A percentile compares a stretch with the other conserved stretches of the same genome.
phyloP scores from a whole-genome alignment of 306 rosid species.

The Cucurbita argyrosperma region DNA sequence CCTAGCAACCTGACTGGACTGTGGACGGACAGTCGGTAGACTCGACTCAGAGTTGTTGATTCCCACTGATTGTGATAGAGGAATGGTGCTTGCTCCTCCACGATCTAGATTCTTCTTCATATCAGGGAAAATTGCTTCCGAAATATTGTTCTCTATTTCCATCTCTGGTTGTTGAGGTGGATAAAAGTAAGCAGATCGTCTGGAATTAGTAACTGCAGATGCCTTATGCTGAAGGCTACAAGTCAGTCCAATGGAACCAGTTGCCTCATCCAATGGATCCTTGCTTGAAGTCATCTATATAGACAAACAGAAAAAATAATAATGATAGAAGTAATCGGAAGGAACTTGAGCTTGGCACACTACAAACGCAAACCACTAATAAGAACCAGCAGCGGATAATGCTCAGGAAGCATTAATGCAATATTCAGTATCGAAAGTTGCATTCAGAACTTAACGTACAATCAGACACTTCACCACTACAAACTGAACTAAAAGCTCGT shows the following conservation, averaged over 20 bases:
- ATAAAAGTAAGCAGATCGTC: slow-evolving; percentile 23
- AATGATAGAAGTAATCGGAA: not conserved
- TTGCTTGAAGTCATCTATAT: slow-evolving; percentile 32
- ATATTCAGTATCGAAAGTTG: not conserved
- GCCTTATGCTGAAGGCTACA: slow-evolving; percentile 36
- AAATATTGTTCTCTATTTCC: slow-evolving; percentile 15
- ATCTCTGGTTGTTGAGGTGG: slow-evolving; percentile 16
- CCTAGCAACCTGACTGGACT: slow-evolving; percentile 62
- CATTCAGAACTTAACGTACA: not conserved
- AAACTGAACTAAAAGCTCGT: not conserved
- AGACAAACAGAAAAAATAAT: not conserved
- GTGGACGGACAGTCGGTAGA: slow-evolving; percentile 39
- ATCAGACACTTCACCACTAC: not conserved
- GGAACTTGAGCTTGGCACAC: not conserved
- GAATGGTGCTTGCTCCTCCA: slow-evolving; percentile 19
- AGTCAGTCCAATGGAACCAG: slow-evolving; percentile 71
- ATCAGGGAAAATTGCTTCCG: slow-evolving; percentile 26
- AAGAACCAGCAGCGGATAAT: not conserved
- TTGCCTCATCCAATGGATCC: slow-evolving; percentile 31
- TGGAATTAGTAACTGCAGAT: slow-evolving; percentile 28
- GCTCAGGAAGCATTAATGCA: not conserved
- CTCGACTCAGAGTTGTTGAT: slow-evolving; percentile 21
- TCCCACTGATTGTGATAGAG: slow-evolving; percentile 11
- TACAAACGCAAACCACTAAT: not conserved
- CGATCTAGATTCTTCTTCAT: slow-evolving; percentile 24